Evolutionary conservation across 2,329 filamentous ascomycete species (phyloP).

Genomic region (Cladosporium sp.): DNA sequence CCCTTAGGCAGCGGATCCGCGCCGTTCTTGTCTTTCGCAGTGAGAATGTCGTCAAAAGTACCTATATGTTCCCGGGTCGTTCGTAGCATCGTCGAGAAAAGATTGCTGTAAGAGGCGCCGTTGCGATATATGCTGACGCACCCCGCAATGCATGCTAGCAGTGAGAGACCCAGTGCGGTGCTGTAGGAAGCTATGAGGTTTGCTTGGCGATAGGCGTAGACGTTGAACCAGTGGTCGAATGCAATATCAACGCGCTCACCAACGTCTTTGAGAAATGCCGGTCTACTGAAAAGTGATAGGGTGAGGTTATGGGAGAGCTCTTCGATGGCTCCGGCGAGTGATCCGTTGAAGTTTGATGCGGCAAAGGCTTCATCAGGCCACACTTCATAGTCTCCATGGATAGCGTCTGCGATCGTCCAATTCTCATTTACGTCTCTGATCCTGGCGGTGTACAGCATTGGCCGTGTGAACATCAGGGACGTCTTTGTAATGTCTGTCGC

Average conservation of each 20-base stretch:
- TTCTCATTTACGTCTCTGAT: no score
- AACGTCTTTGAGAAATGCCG: conserved; percentile 1
- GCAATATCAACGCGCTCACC: conserved; percentile 7
- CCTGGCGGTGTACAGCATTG: no score
- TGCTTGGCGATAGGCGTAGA: conserved; percentile 16
- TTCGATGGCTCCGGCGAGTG: neutral
- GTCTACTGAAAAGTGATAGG: conserved; percentile 15
- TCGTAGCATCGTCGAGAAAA: conserved; percentile 21
- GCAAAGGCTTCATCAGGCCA: neutral
- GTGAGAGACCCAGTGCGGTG: conserved; percentile 13
- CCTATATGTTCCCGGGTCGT: neutral
- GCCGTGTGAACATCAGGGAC: no score
- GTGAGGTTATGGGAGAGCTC: conserved; percentile 18
- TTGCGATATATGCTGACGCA: conserved; percentile 10
- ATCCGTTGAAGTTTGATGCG: neutral
- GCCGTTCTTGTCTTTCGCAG: neutral
- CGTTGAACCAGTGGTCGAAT: conserved; percentile 12
- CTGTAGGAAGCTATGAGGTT: conserved; percentile 20
- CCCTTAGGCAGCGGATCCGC: neutral
- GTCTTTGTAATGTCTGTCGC: no score
- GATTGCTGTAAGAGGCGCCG: conserved; percentile 15
- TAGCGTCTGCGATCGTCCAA: no score
- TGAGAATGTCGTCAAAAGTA: neutral
- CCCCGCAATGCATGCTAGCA: conserved; percentile 13
- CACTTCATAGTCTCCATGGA: no score